Conservation (phyloP, 1,284 basidiomycete species). For the Microbotryum scabiosae region DNA sequence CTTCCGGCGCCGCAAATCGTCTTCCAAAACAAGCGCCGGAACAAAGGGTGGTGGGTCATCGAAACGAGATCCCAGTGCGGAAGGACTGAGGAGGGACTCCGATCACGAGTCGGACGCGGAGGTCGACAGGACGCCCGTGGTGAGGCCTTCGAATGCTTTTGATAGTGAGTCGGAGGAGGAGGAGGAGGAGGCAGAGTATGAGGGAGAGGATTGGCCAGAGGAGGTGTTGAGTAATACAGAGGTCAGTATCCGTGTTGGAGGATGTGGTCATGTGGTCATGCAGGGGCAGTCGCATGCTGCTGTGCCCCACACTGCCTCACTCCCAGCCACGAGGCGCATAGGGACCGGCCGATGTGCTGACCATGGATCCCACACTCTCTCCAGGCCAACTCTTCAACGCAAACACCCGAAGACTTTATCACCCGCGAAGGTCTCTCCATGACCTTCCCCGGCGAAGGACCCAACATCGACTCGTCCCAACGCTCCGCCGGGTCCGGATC, state of each 20-base stretch:
- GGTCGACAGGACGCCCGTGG: conserved; percentile 6
- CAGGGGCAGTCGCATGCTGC: too few relatives aligned
- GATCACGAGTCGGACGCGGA: conserved; percentile 21
- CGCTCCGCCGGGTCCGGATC: conserved; percentile 7
- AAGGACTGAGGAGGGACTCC: conserved; percentile 18
- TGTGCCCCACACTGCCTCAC: conserved; percentile 43
- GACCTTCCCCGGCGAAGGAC: conserved; percentile 73
- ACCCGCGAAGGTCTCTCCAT: conserved; percentile 34
- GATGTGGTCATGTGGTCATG: too few relatives aligned
- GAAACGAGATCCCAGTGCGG: conserved; percentile 12
- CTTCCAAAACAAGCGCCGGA: not conserved
- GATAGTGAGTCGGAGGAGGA: conserved; percentile 13
- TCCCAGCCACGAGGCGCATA: too few relatives aligned
- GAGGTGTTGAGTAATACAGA: conserved; percentile 69
- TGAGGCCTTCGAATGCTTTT: conserved; percentile 6
- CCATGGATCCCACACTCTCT: not conserved
- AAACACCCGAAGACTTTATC: conserved; percentile 27
- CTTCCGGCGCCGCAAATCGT: conserved; percentile 7
- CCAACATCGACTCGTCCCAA: conserved; percentile 43
- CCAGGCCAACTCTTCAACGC: conserved; percentile 22
- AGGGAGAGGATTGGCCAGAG: conserved; percentile 42
- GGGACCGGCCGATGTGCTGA: not conserved
- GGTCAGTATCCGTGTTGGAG: too few relatives aligned
- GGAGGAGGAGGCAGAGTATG: conserved; percentile 9
- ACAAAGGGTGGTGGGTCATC: not conserved